These are phyloP conservation scores for Saturnispora besseyi DNA, from an alignment of 805 yeast species.

Conservation along the genomic window DNA sequence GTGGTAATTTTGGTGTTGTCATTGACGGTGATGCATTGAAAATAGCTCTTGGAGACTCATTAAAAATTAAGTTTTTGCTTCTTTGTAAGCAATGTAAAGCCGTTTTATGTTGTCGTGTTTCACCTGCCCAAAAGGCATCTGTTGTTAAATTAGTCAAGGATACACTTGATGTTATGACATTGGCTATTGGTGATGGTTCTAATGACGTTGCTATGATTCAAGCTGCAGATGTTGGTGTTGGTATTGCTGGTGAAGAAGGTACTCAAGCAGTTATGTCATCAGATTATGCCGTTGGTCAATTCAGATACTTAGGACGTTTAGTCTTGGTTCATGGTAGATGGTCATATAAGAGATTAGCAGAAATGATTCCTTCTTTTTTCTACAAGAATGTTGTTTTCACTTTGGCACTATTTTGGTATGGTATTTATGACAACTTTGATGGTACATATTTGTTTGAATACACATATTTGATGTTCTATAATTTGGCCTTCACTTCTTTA, in stretches of 20 bases:
- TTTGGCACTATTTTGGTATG: slow-evolving; percentile 71
- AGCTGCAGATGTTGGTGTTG: slow-evolving; percentile 80
- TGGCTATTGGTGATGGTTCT: slow-evolving; percentile 85
- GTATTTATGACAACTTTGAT: slow-evolving; percentile 64
- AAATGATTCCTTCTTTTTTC: slow-evolving; percentile 77
- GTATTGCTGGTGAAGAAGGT: slow-evolving; percentile 90
- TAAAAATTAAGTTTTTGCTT: slow-evolving; percentile 50
- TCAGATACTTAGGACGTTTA: slow-evolving; percentile 58
- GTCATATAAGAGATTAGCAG: slow-evolving; percentile 75
- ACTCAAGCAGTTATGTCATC: slow-evolving; percentile 84
- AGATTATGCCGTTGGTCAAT: slow-evolving; percentile 80
- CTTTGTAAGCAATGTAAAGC: slow-evolving; percentile 75
- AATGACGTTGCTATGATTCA: slow-evolving; percentile 90
- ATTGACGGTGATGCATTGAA: slow-evolving; percentile 76
- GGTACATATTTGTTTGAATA: slow-evolving; percentile 74
- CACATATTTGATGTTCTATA: slow-evolving; percentile 73
- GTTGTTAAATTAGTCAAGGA: slow-evolving; percentile 73
- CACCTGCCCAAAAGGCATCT: slow-evolving; percentile 82
- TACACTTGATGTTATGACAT: slow-evolving; percentile 68
- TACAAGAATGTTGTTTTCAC: slow-evolving; percentile 73
- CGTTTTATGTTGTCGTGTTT: slow-evolving; percentile 79
- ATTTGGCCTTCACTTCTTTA: slow-evolving; percentile 72
- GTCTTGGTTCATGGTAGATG: slow-evolving; percentile 76
- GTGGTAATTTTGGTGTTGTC: slow-evolving; percentile 57
- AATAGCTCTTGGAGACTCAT: slow-evolving; percentile 35